phyloP scores from a whole-genome alignment of 257 asterid genomes.

The Solanum bulbocastanum region DNA sequence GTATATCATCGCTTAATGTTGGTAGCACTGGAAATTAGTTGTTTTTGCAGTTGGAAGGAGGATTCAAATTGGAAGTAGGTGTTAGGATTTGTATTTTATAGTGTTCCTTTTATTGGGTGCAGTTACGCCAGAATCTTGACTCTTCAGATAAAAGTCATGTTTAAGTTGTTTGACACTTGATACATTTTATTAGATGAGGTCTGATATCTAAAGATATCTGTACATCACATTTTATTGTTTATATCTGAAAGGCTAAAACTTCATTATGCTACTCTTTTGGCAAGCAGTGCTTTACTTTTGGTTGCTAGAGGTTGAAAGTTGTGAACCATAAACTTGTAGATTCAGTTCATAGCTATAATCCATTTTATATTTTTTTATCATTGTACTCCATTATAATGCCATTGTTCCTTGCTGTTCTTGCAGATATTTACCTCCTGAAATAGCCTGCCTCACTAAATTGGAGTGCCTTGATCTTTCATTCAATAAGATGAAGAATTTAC shows the following conservation, averaged over 20 bases:
- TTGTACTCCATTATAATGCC: conserved; percentile 1
- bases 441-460: conserved; percentile 61
- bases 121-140: not conserved
- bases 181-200: not conserved
- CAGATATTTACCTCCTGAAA: conserved; percentile 95
- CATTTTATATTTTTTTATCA: not conserved
- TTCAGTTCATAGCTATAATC: not conserved
- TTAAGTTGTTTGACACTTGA: not conserved
- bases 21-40: not conserved
- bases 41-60: not conserved
- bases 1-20: not conserved
- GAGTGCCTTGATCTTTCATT: conserved; percentile 86
- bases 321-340: not conserved
- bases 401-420: conserved; percentile 11
- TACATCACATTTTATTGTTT: not conserved
- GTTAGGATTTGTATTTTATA: not conserved
- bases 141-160: not conserved
- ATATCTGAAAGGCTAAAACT: not conserved
- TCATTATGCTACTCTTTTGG: not conserved
- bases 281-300: not conserved
- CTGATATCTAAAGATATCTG: not conserved
- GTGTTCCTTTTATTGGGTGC: not conserved
- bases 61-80: not conserved
- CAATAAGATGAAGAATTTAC: conserved; percentile 86
- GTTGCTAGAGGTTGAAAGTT: not conserved